Conservation (phyloP, 2,329 filamentous ascomycete genomes). For the Sporothrix sp. region DNA sequence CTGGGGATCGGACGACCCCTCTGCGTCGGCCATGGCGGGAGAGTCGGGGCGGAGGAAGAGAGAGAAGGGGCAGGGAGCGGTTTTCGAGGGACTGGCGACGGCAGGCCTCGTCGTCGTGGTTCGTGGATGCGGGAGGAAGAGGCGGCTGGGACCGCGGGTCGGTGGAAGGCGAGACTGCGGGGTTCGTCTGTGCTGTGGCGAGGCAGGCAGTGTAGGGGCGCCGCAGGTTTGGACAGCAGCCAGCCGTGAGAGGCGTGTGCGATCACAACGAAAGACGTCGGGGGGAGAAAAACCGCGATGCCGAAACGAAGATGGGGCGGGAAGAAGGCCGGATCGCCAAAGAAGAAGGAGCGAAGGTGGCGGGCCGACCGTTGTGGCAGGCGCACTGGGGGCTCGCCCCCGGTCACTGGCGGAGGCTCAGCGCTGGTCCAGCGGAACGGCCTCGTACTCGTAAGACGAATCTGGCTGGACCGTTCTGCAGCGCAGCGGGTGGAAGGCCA, state of each 20-base stretch:
- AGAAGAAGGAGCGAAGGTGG: neutral
- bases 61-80: neutral
- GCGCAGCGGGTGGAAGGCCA: constrained; percentile 2
- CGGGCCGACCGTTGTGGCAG: neutral
- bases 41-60: neutral
- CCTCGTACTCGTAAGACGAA: neutral
- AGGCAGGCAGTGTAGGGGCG: neutral
- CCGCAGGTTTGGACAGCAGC: neutral
- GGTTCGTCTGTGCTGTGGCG: neutral
- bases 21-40: constrained; percentile 53
- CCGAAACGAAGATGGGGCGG: neutral
- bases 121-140: neutral
- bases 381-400: neutral
- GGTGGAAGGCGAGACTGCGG: constrained; percentile 2
- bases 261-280: neutral
- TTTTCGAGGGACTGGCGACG: too few species aligned
- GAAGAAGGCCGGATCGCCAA: neutral
- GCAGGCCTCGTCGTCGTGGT: too few species aligned
- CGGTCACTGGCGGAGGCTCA: neutral
- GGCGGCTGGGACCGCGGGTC: neutral
- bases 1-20: constrained; percentile 56
- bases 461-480: neutral
- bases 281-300: neutral
- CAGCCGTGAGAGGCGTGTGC: neutral
- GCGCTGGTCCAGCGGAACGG: neutral